phyloP scores from a whole-genome alignment of 1,139 yeast species.

The Debaryomyces sp. region DNA sequence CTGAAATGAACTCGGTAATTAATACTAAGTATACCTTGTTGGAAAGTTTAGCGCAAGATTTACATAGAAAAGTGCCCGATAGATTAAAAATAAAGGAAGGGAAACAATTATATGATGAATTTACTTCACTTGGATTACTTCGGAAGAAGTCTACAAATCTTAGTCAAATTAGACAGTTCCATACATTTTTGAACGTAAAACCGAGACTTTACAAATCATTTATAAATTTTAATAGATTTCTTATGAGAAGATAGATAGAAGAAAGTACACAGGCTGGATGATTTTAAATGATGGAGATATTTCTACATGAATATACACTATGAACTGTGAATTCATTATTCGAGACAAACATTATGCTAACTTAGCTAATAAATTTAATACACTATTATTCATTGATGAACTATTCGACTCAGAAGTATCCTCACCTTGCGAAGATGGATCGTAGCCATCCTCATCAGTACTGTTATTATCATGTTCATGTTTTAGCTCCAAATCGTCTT shows the following conservation, averaged over 20 bases:
- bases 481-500: constrained; percentile 34
- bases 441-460: constrained; percentile 16
- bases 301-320: background rate
- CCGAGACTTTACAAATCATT: background rate
- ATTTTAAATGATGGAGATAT: background rate
- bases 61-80: constrained; percentile 13
- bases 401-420: constrained; percentile 8
- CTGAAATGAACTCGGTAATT: constrained; percentile 10
- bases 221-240: background rate
- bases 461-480: constrained; percentile 21
- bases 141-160: background rate
- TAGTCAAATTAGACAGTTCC: background rate
- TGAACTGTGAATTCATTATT: background rate
- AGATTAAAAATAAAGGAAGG: constrained; percentile 13
- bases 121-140: constrained; percentile 8
- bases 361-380: constrained; percentile 39
- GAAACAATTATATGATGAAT: constrained; percentile 10
- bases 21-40: constrained; percentile 7
- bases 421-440: constrained; percentile 17
- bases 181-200: background rate
- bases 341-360: constrained; percentile 22
- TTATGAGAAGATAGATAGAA: background rate
- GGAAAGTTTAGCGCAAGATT: constrained; percentile 10
- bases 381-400: constrained; percentile 17
- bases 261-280: background rate